Evolutionary conservation across 495 filamentous ascomycete species (phyloP), one percentile per base, ranked within the genome.

Genomic region (Neurospora sp.): DNA sequence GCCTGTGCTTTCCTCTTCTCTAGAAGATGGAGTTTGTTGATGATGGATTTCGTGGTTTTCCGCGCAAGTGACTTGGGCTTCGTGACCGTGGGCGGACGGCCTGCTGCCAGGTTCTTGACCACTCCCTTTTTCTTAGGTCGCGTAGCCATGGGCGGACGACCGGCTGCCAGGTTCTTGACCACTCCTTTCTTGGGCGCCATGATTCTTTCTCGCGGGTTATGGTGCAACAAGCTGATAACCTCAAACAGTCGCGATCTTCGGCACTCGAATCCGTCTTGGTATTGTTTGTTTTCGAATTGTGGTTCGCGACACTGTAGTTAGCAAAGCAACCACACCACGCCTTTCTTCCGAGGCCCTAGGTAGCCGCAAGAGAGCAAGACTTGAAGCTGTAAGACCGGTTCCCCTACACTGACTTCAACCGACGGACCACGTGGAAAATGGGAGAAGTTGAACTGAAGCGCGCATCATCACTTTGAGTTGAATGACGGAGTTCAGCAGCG

Each of bases 11-110:
- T 88, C 59, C 86, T 83, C 83, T 98, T 98, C 75, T 94, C 87
- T 44, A 98, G 86, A 38, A 88, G 88, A 79, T 99, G 96, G 79
- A 97, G 92, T 39, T 86, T 87, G 74, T 92, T 90, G 77, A 99
- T 97, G 71, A 97, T 83, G 70, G 88, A 88, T 71, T 94, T 90
- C 6, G 92, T 94, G 38, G 89, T 88, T 77, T 92, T 93, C 68
- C 94, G 89, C 18, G 94, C 94, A 46, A 97, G 88, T 22, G 86
- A 83, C 71, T 87, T 87, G 6, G 84, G 72, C 69, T 81, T 84
- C 20, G 79, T 84, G 48, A 79, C 59, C 5, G 82, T 83, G 42
- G 90, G 91, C 44, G 93, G 93, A 9, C 94, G 91, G 5, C 90
- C 89, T 46, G 86, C 86, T 18, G 91, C 88, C n/a, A 96, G 83